Evolutionary conservation across 768 basidiomycete species (phyloP).

Genomic region (Sporobolomyces roseus): DNA sequence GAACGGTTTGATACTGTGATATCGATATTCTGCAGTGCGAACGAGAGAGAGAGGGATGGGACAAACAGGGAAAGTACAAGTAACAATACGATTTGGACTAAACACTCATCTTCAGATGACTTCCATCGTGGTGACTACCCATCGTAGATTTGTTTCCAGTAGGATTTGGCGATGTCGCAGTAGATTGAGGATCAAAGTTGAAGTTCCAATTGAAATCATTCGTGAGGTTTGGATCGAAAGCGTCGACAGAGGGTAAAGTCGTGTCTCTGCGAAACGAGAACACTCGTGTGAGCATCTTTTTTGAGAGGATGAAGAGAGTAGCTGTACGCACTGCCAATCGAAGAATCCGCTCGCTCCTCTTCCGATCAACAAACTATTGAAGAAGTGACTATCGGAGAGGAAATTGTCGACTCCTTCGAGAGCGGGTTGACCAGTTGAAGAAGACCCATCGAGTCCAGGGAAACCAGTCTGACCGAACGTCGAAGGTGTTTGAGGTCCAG

Average conservation of each 20-base stretch:
- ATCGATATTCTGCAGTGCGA: too few species aligned
- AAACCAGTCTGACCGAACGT: constrained; percentile 7
- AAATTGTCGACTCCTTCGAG: constrained; percentile 27
- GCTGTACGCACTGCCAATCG: constrained; percentile 9
- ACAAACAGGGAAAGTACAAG: too few species aligned
- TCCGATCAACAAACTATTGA: constrained; percentile 16
- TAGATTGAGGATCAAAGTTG: not conserved
- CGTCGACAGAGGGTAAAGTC: constrained; percentile 7
- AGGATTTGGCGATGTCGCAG: not conserved
- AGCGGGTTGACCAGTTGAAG: not conserved
- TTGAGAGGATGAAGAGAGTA: not conserved
- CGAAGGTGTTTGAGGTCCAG: constrained; percentile 9
- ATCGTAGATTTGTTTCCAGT: constrained; percentile 3
- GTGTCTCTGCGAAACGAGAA: not conserved
- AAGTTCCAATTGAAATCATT: constrained; percentile 16
- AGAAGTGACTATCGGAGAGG: constrained; percentile 30
- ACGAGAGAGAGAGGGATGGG: too few species aligned
- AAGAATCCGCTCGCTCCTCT: constrained; percentile 33
- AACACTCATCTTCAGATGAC: constrained; percentile 7
- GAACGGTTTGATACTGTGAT: too few species aligned
- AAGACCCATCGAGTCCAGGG: constrained; percentile 11
- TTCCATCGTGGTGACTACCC: not conserved
- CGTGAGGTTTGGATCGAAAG: constrained; percentile 7
- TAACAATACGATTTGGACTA: not conserved
- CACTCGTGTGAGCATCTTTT: not conserved